These are phyloP conservation scores for Mycosarcoma maydis DNA, from an alignment of 1,284 basidiomycete genomes.

Conservation along the genomic window DNA sequence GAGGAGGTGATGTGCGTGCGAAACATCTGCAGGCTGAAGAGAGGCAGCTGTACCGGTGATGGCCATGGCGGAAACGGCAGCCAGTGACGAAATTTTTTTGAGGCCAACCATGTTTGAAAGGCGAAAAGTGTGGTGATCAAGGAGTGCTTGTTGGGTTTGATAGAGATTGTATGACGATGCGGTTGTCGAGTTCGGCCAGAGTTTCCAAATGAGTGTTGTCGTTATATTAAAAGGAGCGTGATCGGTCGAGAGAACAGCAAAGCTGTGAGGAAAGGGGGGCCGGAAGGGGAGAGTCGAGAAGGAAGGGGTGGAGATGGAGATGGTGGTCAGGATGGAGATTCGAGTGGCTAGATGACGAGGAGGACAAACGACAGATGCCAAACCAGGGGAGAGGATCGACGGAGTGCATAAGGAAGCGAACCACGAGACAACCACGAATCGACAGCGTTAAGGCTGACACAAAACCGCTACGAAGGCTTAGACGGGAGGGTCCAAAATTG, in stretches of 20 bases:
- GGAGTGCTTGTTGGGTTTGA: no score
- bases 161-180: no score
- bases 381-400: slow-evolving; percentile 32
- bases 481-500: no score
- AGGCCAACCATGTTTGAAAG: slow-evolving; percentile 25
- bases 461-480: no score
- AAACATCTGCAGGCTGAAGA: slow-evolving; percentile 22
- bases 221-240: slow-evolving; percentile 20
- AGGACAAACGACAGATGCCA: background rate
- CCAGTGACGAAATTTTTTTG: slow-evolving; percentile 27
- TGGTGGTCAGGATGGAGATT: slow-evolving; percentile 9
- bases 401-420: slow-evolving; percentile 12
- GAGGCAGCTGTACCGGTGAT: slow-evolving; percentile 26
- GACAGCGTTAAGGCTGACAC: no score
- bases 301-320: slow-evolving; percentile 7
- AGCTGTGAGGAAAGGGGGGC: slow-evolving; percentile 2
- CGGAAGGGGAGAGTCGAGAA: slow-evolving; percentile 1
- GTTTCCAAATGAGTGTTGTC: slow-evolving; percentile 19
- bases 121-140: background rate
- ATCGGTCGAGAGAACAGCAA: slow-evolving; percentile 1
- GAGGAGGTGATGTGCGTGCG: slow-evolving; percentile 20
- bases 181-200: slow-evolving; percentile 1
- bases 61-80: slow-evolving; percentile 31
- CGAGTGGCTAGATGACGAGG: background rate
- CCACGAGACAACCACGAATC: no score